These are phyloP conservation scores for Trichoderma asperelloides DNA, from an alignment of 495 filamentous ascomycete genomes.

Conservation along the genomic window DNA sequence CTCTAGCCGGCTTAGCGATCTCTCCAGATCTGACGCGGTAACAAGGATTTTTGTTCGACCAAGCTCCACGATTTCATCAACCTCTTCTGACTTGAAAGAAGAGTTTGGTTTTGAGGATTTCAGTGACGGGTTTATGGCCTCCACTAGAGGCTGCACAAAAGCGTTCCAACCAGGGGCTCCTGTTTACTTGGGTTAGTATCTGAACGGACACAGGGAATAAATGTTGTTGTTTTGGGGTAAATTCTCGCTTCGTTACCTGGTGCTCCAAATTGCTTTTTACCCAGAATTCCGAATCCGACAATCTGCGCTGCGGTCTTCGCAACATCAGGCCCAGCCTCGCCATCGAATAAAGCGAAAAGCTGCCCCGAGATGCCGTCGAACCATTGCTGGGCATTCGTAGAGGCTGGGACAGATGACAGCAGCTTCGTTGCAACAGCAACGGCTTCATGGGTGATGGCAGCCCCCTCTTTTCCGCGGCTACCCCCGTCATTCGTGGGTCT, in stretches of 20 bases:
- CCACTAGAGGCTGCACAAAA: conserved; percentile 57
- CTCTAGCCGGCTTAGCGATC: conserved; percentile 48
- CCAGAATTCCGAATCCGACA: conserved; percentile 65
- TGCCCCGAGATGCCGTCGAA: conserved; percentile 58
- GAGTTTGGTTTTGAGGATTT: conserved; percentile 6
- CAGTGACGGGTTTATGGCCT: conserved; percentile 48
- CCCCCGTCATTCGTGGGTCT: conserved; percentile 28
- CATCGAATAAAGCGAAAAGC: conserved; percentile 58
- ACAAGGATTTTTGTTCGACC: conserved; percentile 33
- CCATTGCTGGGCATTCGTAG: conserved; percentile 47
- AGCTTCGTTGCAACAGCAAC: conserved; percentile 57
- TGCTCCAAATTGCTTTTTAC: conserved; percentile 56
- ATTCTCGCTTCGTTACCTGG: conserved; percentile 38
- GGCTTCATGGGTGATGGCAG: conserved; percentile 63
- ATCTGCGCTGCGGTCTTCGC: conserved; percentile 59
- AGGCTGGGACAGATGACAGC: conserved; percentile 52
- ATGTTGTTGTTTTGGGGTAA: neutral
- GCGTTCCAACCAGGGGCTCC: conserved; percentile 59
- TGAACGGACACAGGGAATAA: neutral
- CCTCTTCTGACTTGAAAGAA: conserved; percentile 8
- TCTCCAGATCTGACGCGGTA: conserved; percentile 29
- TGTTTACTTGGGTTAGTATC: conserved; percentile 13
- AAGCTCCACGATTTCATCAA: conserved; percentile 31
- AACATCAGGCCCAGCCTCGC: conserved; percentile 53
- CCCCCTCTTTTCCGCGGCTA: conserved; percentile 40